Evolutionary conservation across 129 eudicot genomes (phyloP).

Genomic region (Artemisia tridentata): DNA sequence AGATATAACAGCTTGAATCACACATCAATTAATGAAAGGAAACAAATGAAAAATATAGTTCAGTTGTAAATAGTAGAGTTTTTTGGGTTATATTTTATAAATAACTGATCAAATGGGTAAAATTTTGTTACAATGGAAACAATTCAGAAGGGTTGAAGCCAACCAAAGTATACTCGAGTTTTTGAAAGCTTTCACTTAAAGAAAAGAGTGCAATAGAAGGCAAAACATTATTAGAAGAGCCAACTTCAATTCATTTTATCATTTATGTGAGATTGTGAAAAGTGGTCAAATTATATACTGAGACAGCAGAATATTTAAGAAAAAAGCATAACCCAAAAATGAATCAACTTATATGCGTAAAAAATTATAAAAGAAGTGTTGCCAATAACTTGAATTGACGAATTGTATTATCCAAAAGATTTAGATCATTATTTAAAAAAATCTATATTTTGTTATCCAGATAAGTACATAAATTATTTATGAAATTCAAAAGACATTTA

Average conservation of each 20-base stretch:
- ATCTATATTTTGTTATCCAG: too few species aligned
- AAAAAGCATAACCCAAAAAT: too few species aligned
- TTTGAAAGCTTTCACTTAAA: background rate
- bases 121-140: background rate
- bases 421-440: too few species aligned
- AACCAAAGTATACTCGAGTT: background rate
- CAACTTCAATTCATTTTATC: too few species aligned
- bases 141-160: background rate
- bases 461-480: background rate
- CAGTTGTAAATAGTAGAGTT: background rate
- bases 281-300: background rate
- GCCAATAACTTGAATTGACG: too few species aligned
- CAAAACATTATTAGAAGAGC: background rate
- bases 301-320: too few species aligned
- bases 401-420: background rate
- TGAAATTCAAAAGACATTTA: background rate
- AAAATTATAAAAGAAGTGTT: too few species aligned
- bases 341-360: too few species aligned
- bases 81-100: background rate
- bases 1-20: slow-evolving; percentile 15
- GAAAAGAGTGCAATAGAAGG: background rate
- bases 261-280: background rate
- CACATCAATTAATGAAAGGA: slow-evolving; percentile 3
- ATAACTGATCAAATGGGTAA: background rate
- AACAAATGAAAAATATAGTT: background rate